A percentile compares a stretch with the other conserved stretches of the same genome.
Evolutionary conservation across 805 yeast genomes (phyloP).

Genomic region (Aciculoconidium aculeatum): DNA sequence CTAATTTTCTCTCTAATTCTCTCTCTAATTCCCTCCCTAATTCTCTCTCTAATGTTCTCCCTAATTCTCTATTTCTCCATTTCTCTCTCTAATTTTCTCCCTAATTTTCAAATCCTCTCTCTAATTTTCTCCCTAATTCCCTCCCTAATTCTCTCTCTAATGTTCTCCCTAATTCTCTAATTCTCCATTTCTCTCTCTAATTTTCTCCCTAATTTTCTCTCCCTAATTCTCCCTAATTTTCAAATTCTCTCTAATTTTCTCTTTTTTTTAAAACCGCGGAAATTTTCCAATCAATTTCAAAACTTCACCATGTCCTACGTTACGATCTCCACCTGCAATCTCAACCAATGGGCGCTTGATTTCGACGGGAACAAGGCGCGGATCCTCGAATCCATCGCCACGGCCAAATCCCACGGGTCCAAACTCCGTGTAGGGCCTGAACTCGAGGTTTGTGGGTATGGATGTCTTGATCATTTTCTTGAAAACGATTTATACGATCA

Average conservation of each 20-base stretch:
- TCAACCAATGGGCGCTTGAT: slow-evolving; percentile 98
- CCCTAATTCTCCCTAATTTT: background rate
- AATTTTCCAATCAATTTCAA: background rate
- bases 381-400: slow-evolving; percentile 69
- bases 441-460: slow-evolving; percentile 90
- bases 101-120: too few relatives aligned
- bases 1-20: too few relatives aligned
- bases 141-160: too few relatives aligned
- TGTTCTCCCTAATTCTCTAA: too few relatives aligned
- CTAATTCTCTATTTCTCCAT: too few relatives aligned
- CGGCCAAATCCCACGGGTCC: slow-evolving; percentile 75
- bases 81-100: too few relatives aligned
- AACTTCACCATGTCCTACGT: slow-evolving; percentile 34
- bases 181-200: too few relatives aligned
- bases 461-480: slow-evolving; percentile 88
- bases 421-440: slow-evolving; percentile 93
- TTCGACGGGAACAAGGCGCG: slow-evolving; percentile 96
- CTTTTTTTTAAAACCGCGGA: background rate
- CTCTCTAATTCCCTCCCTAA: too few relatives aligned
- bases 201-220: too few relatives aligned
- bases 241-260: background rate
- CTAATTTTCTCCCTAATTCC: too few relatives aligned
- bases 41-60: too few relatives aligned
- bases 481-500: slow-evolving; percentile 87
- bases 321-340: slow-evolving; percentile 87